Evolutionary conservation across 371 early-diverging fungal species (phyloP).

Genomic region (Syncephalastrum sp.): DNA sequence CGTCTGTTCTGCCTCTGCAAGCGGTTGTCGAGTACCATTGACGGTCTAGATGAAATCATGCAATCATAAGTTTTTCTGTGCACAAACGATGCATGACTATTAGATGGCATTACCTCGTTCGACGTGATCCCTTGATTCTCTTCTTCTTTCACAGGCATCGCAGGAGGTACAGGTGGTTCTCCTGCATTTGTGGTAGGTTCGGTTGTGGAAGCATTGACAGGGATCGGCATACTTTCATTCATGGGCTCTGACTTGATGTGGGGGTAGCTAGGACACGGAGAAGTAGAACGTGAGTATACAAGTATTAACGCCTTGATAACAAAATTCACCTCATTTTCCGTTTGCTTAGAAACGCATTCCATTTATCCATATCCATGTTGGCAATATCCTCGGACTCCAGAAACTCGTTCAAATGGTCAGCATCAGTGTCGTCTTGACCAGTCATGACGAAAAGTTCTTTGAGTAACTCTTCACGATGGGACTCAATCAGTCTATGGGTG

Average conservation of each 20-base stretch:
- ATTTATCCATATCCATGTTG: constrained; percentile 16
- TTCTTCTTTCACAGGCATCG: neutral
- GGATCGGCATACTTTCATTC: constrained; percentile 1
- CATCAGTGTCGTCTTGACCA: constrained; percentile 19
- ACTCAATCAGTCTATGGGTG: constrained; percentile 19
- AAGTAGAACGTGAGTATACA: neutral
- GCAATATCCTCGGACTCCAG: constrained; percentile 20
- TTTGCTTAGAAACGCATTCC: constrained; percentile 29
- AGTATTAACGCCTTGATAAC: neutral
- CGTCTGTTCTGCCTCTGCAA: too few relatives aligned
- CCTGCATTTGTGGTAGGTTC: neutral
- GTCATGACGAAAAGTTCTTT: constrained; percentile 31
- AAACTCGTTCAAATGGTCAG: constrained; percentile 21
- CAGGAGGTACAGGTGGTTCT: neutral
- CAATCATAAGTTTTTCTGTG: neutral
- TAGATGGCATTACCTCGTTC: neutral
- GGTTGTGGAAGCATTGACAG: neutral
- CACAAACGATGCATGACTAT: neutral
- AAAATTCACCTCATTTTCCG: constrained; percentile 25
- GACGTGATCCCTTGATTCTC: constrained; percentile 1
- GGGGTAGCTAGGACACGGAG: neutral
- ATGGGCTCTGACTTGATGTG: constrained; percentile 4
- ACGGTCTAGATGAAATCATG: too few relatives aligned
- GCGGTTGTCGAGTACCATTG: too few relatives aligned
- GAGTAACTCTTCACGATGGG: constrained; percentile 20